phyloP scores from a whole-genome alignment of 2,329 filamentous ascomycete genomes.

The Fusarium guadeloupense region DNA sequence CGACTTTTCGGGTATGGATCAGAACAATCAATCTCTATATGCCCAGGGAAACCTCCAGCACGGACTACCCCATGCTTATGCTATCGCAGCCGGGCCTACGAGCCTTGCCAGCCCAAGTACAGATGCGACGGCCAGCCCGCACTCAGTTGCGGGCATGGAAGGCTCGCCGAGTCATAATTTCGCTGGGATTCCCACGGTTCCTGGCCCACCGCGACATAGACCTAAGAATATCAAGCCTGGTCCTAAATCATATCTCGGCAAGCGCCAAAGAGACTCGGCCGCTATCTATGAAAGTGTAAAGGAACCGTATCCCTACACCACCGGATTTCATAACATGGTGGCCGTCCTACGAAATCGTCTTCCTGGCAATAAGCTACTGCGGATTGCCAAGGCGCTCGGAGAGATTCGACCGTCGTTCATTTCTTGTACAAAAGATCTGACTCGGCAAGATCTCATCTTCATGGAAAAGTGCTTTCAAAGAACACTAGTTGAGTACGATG shows the following conservation, averaged over 20 bases:
- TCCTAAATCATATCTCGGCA: constrained; percentile 63
- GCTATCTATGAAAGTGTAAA: constrained; percentile 89
- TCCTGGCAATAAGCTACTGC: constrained; percentile 76
- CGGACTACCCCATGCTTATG: constrained; percentile 71
- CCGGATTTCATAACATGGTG: constrained; percentile 88
- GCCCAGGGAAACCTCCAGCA: constrained; percentile 68
- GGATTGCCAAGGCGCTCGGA: constrained; percentile 86
- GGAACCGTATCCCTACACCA: constrained; percentile 90
- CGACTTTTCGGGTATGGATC: constrained; percentile 64
- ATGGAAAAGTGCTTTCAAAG: constrained; percentile 98
- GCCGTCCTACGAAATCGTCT: constrained; percentile 82
- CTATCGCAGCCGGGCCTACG: constrained; percentile 69
- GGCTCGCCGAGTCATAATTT: constrained; percentile 57
- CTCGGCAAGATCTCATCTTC: constrained; percentile 88
- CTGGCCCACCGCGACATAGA: constrained; percentile 51
- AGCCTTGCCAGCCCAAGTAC: constrained; percentile 72
- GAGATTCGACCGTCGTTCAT: constrained; percentile 94
- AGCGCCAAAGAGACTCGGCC: constrained; percentile 76
- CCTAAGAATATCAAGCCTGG: constrained; percentile 54
- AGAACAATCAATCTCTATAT: constrained; percentile 57
- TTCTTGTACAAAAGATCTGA: constrained; percentile 87
- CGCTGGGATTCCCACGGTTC: constrained; percentile 39
- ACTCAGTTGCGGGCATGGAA: constrained; percentile 64
- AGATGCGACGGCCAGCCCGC: constrained; percentile 69
- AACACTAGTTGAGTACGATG: constrained; percentile 90